Evolutionary conservation across 2,329 filamentous ascomycete genomes (phyloP), one percentile per base, ranked within the genome.

Genomic region (Periconia digitata): DNA sequence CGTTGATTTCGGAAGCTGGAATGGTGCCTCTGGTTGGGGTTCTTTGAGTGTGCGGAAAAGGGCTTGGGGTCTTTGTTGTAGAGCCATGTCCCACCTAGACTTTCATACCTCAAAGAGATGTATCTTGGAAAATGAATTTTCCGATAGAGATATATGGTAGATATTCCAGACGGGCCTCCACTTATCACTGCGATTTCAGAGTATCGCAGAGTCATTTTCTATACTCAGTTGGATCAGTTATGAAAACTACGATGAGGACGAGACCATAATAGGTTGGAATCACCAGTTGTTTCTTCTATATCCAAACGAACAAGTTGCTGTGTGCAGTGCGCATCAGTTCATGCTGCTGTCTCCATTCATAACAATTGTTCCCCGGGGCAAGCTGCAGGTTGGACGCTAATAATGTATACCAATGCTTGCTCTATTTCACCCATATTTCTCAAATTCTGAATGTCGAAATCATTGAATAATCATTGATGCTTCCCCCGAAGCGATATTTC

Each of bases 91-190:
- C 67, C 67, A 15, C 67, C 67, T 3, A 62, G 54, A 15, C 53
- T 50, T 44, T 66, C 54, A 27, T 61, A 59, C 46, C 68, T 52
- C 67, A 34, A 70, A 71, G 3, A 70, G 56, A 8, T 62, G 59
- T 40, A 70, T 64, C 0, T 36, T 59, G n/a, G 62, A 50, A 41
- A 71, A 71, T 8, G 49, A 46, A 1, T 67, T 62, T 46, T 69
- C 58, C 8, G 54, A 45, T 1, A 71, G 53, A 3, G 67, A 67
- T 24, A 62, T 59, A 61, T 53, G 3, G 65, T 60, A 17, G 61
- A 60, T 8, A 62, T 47, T 4, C 65, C 66, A 6, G 65, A 63
- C 4, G 65, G 66, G n/a, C 66, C 66, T 13, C 64, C 58, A 2
- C 66, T 65, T 23, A 63, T 60, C 12, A 63, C 57, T 13, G 59